Conservation (phyloP, 2,329 filamentous ascomycete genomes). For the Colletotrichum sp. region DNA sequence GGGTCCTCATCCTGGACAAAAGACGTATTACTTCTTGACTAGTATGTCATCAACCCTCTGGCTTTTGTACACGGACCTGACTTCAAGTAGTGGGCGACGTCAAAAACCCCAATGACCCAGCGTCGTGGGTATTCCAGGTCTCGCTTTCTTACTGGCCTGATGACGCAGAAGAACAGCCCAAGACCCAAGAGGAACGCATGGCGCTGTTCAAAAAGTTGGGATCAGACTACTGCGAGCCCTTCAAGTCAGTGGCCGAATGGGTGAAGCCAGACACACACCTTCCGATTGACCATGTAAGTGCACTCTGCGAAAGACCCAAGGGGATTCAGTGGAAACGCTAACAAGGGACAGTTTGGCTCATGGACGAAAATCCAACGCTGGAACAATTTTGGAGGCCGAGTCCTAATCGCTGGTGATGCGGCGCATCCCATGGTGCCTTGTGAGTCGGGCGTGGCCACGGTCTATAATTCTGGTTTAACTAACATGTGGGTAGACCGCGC, state of each 20-base stretch:
- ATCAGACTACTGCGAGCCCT: neutral
- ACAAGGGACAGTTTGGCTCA: neutral
- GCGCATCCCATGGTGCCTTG: neutral
- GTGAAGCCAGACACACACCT: neutral
- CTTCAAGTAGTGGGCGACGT: neutral
- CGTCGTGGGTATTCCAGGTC: neutral
- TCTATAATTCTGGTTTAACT: rapidly evolving
- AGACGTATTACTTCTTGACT: neutral
- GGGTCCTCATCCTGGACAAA: neutral
- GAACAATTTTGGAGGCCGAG: neutral
- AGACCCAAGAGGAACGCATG: neutral
- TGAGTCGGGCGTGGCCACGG: neutral
- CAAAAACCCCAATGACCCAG: neutral
- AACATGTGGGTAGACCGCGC: neutral
- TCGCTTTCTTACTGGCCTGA: neutral
- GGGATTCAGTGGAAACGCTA: neutral
- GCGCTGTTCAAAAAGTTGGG: neutral
- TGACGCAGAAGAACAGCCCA: neutral
- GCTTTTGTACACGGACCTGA: neutral
- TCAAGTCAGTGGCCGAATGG: neutral
- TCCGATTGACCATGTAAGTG: neutral
- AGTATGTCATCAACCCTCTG: neutral
- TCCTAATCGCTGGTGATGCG: neutral
- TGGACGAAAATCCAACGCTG: neutral
- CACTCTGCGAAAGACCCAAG: neutral